Evolutionary conservation across 495 filamentous ascomycete genomes (phyloP).

Genomic region (Penicillium cinerascens): DNA sequence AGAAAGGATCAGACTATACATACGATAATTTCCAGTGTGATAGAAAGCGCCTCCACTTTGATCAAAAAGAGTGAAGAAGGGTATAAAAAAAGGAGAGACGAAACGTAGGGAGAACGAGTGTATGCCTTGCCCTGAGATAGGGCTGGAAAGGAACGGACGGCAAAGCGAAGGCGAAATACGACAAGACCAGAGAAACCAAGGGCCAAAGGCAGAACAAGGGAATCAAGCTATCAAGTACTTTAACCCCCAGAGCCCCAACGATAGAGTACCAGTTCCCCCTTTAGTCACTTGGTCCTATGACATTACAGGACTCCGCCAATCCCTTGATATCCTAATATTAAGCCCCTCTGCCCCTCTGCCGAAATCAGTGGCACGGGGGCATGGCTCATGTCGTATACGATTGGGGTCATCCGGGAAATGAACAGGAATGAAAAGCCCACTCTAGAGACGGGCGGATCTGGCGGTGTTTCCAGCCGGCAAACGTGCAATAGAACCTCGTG

Average conservation of each 20-base stretch:
- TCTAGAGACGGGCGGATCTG: conserved; percentile 1
- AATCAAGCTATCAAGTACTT: conserved; percentile 18
- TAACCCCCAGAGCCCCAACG: neutral
- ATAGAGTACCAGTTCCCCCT: conserved; percentile 2
- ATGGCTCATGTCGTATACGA: neutral
- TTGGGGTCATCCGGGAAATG: neutral
- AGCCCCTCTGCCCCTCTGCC: neutral
- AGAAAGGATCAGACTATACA: neutral
- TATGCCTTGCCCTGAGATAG: conserved; percentile 18
- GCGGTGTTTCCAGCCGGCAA: neutral
- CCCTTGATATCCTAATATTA: conserved; percentile 7
- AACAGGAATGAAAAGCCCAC: conserved; percentile 2
- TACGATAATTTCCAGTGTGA: neutral
- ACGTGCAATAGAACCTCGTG: neutral
- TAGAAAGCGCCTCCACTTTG: neutral
- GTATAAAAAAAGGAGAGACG: conserved; percentile 6
- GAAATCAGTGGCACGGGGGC: neutral
- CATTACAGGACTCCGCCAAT: conserved; percentile 3
- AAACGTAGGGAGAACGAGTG: conserved; percentile 11
- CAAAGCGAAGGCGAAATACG: neutral
- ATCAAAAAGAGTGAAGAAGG: conserved; percentile 1
- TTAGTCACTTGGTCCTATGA: conserved; percentile 1
- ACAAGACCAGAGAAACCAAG: conserved; percentile 1
- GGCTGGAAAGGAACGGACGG: conserved; percentile 8
- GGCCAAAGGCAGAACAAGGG: conserved; percentile 12